These are phyloP conservation scores for Curvularia hawaiiensis DNA, from an alignment of 2,329 filamentous ascomycete genomes.

Conservation along the genomic window DNA sequence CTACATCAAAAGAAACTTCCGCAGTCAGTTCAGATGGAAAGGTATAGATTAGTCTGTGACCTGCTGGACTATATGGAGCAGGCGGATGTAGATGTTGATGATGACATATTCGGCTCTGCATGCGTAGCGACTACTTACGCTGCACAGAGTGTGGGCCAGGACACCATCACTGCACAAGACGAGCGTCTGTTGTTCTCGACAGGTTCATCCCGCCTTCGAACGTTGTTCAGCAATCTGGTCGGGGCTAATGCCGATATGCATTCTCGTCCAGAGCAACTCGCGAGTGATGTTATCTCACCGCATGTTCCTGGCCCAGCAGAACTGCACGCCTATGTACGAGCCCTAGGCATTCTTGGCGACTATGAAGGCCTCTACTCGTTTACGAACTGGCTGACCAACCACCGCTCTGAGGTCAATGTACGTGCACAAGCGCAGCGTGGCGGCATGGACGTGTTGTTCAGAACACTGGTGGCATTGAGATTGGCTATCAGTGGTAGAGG, in stretches of 20 bases:
- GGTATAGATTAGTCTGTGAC: slow-evolving; percentile 32
- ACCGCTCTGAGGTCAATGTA: slow-evolving; percentile 35
- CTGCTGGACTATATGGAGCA: slow-evolving; percentile 36
- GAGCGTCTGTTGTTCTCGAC: slow-evolving; percentile 21
- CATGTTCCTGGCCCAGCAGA: slow-evolving; percentile 54
- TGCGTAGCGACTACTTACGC: slow-evolving; percentile 42
- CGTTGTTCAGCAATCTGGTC: slow-evolving; percentile 34
- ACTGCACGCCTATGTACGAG: slow-evolving; percentile 66
- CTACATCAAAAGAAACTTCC: slow-evolving; percentile 14
- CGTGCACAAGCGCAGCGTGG: slow-evolving; percentile 33
- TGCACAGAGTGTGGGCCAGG: slow-evolving; percentile 28
- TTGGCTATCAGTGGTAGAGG: slow-evolving; percentile 47
- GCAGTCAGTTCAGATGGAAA: slow-evolving; percentile 11
- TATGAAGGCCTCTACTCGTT: slow-evolving; percentile 62
- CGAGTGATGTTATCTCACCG: slow-evolving; percentile 38
- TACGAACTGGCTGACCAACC: slow-evolving; percentile 61
- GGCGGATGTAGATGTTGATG: slow-evolving; percentile 43
- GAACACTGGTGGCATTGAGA: slow-evolving; percentile 48
- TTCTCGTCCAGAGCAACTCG: neutral
- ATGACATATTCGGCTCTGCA: slow-evolving; percentile 35
- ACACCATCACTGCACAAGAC: slow-evolving; percentile 14
- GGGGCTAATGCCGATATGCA: slow-evolving; percentile 24
- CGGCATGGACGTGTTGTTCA: slow-evolving; percentile 36
- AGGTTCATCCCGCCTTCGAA: slow-evolving; percentile 29
- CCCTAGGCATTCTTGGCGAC: slow-evolving; percentile 66